Conservation (phyloP, 140 eudicot genomes). For the Anethum foeniculum region DNA sequence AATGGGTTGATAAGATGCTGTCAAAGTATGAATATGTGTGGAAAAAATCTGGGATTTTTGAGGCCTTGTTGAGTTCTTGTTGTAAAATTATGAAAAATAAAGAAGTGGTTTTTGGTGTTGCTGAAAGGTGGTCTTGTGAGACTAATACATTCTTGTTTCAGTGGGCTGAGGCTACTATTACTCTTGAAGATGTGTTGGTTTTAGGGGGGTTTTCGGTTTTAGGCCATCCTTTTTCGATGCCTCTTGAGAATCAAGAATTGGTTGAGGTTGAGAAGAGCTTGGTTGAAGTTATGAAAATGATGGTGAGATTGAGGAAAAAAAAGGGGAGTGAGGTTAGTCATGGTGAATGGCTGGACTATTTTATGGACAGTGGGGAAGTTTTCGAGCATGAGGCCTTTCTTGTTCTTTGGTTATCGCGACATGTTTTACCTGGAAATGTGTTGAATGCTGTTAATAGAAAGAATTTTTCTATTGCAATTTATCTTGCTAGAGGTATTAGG, state of each 20-base stretch:
- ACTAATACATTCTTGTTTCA: constrained; percentile 3
- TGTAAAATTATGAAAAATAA: neutral
- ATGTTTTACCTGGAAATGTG: constrained; percentile 6
- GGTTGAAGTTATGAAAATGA: neutral
- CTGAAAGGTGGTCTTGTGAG: constrained; percentile 1
- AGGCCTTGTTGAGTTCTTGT: neutral
- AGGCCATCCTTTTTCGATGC: neutral
- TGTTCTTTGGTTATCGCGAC: constrained; percentile 3
- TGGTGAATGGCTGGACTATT: neutral
- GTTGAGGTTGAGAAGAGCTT: neutral
- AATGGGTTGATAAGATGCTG: neutral
- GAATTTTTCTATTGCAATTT: neutral
- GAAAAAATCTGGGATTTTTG: constrained; percentile 9
- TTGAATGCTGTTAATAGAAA: neutral
- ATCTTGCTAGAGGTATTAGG: constrained; percentile 9
- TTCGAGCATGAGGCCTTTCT: constrained; percentile 7
- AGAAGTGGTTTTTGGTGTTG: constrained; percentile 5
- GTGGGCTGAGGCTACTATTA: constrained; percentile 4
- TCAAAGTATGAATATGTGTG: neutral
- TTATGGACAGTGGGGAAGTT: neutral
- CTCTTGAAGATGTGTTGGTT: constrained; percentile 6
- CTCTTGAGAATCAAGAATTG: neutral
- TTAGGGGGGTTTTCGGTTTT: constrained; percentile 2
- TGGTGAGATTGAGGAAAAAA: neutral
- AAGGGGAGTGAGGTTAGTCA: neutral